Evolutionary conservation across 805 yeast genomes (phyloP).

Genomic region (Yarrowia divulgata): DNA sequence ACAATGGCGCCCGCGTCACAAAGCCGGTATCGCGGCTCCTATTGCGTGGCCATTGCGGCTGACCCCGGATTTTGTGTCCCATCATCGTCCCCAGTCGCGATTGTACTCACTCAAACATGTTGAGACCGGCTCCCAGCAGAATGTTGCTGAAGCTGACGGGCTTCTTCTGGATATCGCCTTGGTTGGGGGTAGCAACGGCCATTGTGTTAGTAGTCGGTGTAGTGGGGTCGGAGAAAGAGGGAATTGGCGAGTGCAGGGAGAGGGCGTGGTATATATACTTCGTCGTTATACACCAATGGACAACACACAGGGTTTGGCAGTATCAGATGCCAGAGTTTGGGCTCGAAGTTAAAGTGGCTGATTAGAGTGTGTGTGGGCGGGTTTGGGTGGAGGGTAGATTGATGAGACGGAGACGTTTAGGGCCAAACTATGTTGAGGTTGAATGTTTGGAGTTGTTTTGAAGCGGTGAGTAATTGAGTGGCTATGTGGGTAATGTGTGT

Average conservation of each 20-base stretch:
- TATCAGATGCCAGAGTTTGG: constrained; percentile 29
- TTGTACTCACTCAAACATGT: constrained; percentile 70
- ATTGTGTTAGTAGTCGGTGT: constrained; percentile 11
- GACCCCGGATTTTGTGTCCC: neutral
- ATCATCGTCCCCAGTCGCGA: neutral
- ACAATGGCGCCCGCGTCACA: neutral
- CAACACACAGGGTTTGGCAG: constrained; percentile 28
- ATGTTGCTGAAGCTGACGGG: constrained; percentile 89
- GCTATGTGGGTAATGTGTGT: neutral
- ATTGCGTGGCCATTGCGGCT: neutral
- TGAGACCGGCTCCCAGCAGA: constrained; percentile 90
- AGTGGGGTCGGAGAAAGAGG: neutral
- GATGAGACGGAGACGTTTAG: neutral
- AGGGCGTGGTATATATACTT: constrained; percentile 17
- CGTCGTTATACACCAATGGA: constrained; percentile 10
- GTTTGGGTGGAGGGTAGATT: constrained; percentile 9
- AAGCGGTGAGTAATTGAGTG: too few relatives aligned
- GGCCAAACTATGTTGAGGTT: neutral
- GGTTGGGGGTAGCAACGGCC: constrained; percentile 25
- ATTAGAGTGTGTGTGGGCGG: constrained; percentile 20
- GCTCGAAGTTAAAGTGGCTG: constrained; percentile 13
- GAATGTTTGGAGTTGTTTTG: neutral
- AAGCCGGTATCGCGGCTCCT: neutral
- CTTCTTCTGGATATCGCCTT: constrained; percentile 67
- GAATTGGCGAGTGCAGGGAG: constrained; percentile 14